Evolutionary conservation across 2,329 filamentous ascomycete genomes (phyloP).

Genomic region (Colletotrichum sidae): DNA sequence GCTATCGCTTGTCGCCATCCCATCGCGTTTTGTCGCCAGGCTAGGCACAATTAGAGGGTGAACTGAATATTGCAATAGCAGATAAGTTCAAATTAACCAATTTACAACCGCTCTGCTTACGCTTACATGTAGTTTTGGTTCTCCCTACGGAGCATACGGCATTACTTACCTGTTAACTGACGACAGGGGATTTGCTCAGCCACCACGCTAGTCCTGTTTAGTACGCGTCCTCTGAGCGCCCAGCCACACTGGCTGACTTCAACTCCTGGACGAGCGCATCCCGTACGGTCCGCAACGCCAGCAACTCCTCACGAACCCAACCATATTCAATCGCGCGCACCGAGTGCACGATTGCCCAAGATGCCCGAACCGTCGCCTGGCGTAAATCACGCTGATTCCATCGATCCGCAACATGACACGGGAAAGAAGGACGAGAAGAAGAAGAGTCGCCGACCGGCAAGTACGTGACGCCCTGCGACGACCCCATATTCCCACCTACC

Average conservation of each 20-base stretch:
- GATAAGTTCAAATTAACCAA: too few relatives aligned
- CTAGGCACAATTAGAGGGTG: too few relatives aligned
- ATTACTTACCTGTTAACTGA: not conserved
- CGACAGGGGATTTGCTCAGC: constrained; percentile 30
- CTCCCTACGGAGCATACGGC: too few relatives aligned
- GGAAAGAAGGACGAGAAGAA: constrained; percentile 75
- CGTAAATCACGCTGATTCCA: constrained; percentile 63
- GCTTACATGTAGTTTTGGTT: too few relatives aligned
- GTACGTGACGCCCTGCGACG: constrained; percentile 63
- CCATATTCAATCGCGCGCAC: constrained; percentile 30
- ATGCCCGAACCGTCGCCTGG: constrained; percentile 63
- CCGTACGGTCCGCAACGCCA: constrained; percentile 8
- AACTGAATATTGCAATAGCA: too few relatives aligned
- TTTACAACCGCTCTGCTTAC: too few relatives aligned
- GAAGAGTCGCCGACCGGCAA: constrained; percentile 92
- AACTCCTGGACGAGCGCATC: constrained; percentile 17
- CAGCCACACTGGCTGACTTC: constrained; percentile 37
- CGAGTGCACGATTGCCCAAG: constrained; percentile 39
- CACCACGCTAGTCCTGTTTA: constrained; percentile 26
- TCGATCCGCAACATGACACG: constrained; percentile 65
- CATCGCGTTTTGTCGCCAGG: too few relatives aligned
- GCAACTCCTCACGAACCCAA: constrained; percentile 6
- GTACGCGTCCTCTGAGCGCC: constrained; percentile 18
- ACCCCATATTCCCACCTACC: not conserved
- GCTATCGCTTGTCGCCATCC: too few relatives aligned